A percentile compares a stretch with the other conserved stretches of the same genome.
Conservation (phyloP, 2,329 filamentous ascomycete genomes). For the Fusarium coffeatum region DNA sequence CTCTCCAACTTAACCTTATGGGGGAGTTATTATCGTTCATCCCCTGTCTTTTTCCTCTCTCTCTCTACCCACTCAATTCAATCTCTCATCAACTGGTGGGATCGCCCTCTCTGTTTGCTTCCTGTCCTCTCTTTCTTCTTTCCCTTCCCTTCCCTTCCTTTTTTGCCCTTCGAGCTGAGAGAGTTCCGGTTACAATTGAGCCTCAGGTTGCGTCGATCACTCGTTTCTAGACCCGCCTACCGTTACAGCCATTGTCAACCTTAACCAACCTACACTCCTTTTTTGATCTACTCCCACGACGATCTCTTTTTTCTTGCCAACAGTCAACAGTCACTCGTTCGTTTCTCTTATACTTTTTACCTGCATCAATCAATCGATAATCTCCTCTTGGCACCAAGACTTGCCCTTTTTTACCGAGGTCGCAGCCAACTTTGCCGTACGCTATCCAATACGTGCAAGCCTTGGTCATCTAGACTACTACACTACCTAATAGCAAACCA, state of each 20-base stretch:
- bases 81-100: conserved; percentile 27
- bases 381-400: conserved; percentile 2
- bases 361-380: neutral
- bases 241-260: conserved; percentile 22
- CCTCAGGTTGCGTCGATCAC: conserved; percentile 37
- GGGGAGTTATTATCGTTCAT: neutral
- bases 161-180: conserved; percentile 31
- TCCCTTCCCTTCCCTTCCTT: conserved; percentile 18
- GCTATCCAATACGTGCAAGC: conserved; percentile 3
- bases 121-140: conserved; percentile 11
- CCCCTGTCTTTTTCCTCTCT: conserved; percentile 2
- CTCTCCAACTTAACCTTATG: conserved; percentile 3
- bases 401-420: neutral
- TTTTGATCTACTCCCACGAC: conserved; percentile 5
- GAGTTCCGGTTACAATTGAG: conserved; percentile 21
- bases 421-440: neutral
- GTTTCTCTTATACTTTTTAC: neutral
- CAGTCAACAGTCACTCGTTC: conserved; percentile 1
- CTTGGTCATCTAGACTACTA: conserved; percentile 7
- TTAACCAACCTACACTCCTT: conserved; percentile 14
- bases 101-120: conserved; percentile 26
- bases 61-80: conserved; percentile 24
- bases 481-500: conserved; percentile 11
- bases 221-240: conserved; percentile 36
- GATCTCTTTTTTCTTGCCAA: conserved; percentile 29